phyloP scores from a whole-genome alignment of 306 rosid genomes.

The Dryas octopetala region DNA sequence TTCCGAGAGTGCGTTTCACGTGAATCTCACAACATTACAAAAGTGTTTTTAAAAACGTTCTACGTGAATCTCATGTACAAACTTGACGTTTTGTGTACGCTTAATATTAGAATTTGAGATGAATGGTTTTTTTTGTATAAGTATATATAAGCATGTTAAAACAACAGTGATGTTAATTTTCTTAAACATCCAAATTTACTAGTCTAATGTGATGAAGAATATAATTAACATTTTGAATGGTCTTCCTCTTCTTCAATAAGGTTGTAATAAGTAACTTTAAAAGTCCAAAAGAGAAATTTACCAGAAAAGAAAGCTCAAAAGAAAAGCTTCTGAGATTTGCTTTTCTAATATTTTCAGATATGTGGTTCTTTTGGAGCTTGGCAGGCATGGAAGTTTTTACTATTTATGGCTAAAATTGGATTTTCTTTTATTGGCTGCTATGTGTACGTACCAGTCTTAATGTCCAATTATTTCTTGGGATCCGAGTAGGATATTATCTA shows the following conservation, averaged over 20 bases:
- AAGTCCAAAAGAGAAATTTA: not conserved
- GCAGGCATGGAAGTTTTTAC: not conserved
- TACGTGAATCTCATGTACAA: not conserved
- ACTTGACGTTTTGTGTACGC: not conserved
- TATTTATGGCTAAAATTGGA: slow-evolving; percentile 3
- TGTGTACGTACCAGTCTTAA: not conserved
- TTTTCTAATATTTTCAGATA: not conserved
- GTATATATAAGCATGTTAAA: not conserved
- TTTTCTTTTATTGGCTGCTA: not conserved
- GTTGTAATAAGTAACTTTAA: not conserved
- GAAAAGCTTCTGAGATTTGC: slow-evolving; percentile 11
- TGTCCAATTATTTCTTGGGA: slow-evolving; percentile 7
- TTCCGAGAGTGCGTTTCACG: not conserved
- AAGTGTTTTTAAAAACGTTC: not conserved
- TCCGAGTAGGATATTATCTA: not conserved
- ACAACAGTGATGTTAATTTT: not conserved
- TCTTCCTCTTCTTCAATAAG: not conserved
- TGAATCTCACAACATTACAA: not conserved
- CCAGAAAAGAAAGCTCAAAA: slow-evolving; percentile 1
- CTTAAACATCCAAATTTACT: not conserved
- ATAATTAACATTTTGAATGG: not conserved
- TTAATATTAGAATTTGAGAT: not conserved
- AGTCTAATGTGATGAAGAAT: not conserved
- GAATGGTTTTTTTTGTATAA: not conserved
- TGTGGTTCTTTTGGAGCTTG: not conserved